Percentiles rank a stretch among this genome's conserved stretches.
phyloP scores from a whole-genome alignment of 441 rosid species.

The Croton laevigatus region DNA sequence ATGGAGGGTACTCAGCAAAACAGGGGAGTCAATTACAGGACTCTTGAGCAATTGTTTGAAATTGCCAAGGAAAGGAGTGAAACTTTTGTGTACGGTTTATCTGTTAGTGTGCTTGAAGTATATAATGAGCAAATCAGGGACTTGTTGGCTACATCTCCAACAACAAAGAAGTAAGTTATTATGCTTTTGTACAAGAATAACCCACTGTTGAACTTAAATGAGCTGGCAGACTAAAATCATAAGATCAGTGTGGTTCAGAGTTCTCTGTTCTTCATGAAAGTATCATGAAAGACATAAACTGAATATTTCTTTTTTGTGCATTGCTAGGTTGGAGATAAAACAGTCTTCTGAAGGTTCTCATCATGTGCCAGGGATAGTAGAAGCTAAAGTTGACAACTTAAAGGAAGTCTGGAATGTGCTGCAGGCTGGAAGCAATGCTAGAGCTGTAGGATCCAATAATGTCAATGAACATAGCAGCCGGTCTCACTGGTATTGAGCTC shows the following conservation, averaged over 20 bases:
- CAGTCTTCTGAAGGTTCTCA: conserved; percentile 78
- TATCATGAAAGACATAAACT: conserved; percentile 18
- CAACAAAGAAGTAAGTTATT: conserved; percentile 58
- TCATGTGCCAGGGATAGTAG: conserved; percentile 77
- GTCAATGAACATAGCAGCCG: conserved; percentile 96
- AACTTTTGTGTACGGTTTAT: conserved; percentile 49
- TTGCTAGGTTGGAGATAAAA: conserved; percentile 75
- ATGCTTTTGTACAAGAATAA: neutral
- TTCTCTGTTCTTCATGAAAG: conserved; percentile 1
- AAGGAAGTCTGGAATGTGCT: conserved; percentile 82
- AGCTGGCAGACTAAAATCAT: conserved; percentile 3
- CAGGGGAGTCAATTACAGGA: conserved; percentile 88
- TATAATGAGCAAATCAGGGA: conserved; percentile 95
- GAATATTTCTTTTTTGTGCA: neutral
- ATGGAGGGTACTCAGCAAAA: conserved; percentile 82
- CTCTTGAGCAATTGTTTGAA: conserved; percentile 67
- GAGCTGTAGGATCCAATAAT: conserved; percentile 88
- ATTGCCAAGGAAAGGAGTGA: conserved; percentile 69
- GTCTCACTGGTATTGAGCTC: conserved; percentile 71
- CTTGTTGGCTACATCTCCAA: conserved; percentile 65
- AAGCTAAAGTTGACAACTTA: conserved; percentile 69
- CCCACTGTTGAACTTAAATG: neutral
- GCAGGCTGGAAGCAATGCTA: conserved; percentile 79
- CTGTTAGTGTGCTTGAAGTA: conserved; percentile 89
- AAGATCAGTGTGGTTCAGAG: conserved; percentile 3